Evolutionary conservation across 257 asterid species (phyloP), one percentile per base, ranked within the genome.

Genomic region (Solanum corneliomulleri): DNA sequence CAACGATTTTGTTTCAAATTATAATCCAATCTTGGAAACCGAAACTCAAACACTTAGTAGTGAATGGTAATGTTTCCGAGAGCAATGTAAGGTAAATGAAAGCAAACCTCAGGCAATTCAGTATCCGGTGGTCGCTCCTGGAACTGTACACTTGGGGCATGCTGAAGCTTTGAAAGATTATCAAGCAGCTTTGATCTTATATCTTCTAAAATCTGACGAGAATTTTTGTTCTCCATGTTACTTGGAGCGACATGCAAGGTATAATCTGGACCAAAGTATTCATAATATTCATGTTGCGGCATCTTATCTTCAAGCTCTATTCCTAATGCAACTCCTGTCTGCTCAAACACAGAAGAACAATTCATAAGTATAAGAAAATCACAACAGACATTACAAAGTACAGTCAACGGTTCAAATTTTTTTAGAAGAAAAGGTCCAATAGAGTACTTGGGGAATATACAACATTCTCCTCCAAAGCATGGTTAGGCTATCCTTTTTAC

Each of bases 321-420:
- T 45, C 94, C 95, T 84, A 92, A 92, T 69, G 95, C 93, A 49
- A 92, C 95, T 74, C 91, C 93, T 47, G 94, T 92, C 95, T 92
- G 91, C 88, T 60, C 82, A 87, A 56, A 62, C 84, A 78, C 41
- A 25, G 33, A 35, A 39, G 31, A 16, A 39, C 44, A 23, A 71
- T 82, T n/a, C 44, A 27, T 5, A 29, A 58, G 77, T 25, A 39
- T 35, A 14, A 29, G 60, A 39, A 15, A 41, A 88, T 15, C 27
- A 45, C 42, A 88, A 62, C 11, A 25, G 7, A 23, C 64, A 14
- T 14, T 44, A 44, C 45, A 58, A 39, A 35, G 86, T 9, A 66
- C n/a, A 35, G 44, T 35, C 15, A 64, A 23, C 29, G 35, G 31
- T 27, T 44, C 16, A 13, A 49, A 3, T 86, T 49, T n/a, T 21